Evolutionary conservation across 257 asterid genomes (phyloP).

Genomic region (Jacaranda mimosifolia): DNA sequence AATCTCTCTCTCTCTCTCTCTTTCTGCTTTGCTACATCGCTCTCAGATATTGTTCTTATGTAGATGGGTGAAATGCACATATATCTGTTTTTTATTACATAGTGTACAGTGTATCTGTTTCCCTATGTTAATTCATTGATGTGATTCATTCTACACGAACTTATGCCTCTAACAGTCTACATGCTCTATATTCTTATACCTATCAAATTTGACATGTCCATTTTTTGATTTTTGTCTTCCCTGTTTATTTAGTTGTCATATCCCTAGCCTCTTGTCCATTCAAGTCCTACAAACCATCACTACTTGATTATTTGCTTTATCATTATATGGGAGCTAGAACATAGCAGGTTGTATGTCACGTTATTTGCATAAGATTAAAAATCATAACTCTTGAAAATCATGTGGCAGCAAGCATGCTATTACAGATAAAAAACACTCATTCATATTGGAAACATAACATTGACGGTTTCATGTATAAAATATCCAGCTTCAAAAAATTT

Average conservation of each 20-base stretch:
- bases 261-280: neutral
- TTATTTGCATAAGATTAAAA: neutral
- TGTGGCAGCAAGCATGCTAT: neutral
- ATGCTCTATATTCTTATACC: neutral
- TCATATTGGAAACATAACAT: neutral
- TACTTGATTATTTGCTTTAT: neutral
- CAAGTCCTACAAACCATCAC: neutral
- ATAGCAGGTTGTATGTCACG: neutral
- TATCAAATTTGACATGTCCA: neutral
- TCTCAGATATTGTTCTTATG: neutral
- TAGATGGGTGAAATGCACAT: neutral
- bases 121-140: neutral
- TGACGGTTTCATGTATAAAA: neutral
- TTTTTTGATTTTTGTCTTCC: neutral
- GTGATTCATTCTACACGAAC: neutral
- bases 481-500: neutral
- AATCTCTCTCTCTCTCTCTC: conserved; percentile 34
- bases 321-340: neutral
- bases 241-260: neutral
- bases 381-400: neutral
- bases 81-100: neutral
- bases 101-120: neutral
- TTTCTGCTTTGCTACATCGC: no score
- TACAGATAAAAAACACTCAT: neutral
- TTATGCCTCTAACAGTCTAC: neutral